Base-by-base conservation (phyloP, 108 stramenopile species). In the Epithemia pelagica region DNA sequence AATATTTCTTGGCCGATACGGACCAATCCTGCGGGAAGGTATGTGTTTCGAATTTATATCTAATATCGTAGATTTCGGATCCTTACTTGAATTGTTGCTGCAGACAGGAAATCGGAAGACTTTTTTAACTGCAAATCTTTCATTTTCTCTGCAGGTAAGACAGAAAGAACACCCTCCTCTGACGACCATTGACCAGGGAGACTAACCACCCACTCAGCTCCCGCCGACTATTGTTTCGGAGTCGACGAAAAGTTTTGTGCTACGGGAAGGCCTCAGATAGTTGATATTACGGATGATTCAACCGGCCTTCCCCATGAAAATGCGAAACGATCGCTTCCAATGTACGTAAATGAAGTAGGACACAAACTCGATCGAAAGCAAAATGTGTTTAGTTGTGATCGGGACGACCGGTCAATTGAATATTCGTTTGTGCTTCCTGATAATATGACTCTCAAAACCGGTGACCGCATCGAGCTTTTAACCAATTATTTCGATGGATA, bases 281-380 rank as follows among this genome's bases (percentile, higher is more conserved):
- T 86, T 7, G 88, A 92, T 53, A 83, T 92, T 25, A 89, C 91
- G 18, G 83, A 84, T 64, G 88, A 92, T 59, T n/a, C 65, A 0
- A 90, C 88, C 0, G 91, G 91, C 23, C 73, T 78, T 25, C 64
- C 86, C 20, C 91, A 92, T 59, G 55, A 25, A 2, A 28, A 65
- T 32, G 88, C 91, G 1, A 65, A 70, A 46, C 23, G 65, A 61
- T 58, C 82, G 30, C 63, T 82, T 20, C 62, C 85, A 18, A 79
- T 85, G 73, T 88, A 92, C 63, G 88, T 92, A 20, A 92, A 92
- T 65, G 91, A 92, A 78, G 75, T 82, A 3, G 90, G 87, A 15
- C 76, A 86, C 57, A 52, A 72, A 30, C 29, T 55, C 30, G 51
- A 51, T n/a, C 51, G 80, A 8, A 61, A 75, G 54, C 71, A 79